Conservation (phyloP, 148 eudicot genomes). For the Nepenthes gracilis region DNA sequence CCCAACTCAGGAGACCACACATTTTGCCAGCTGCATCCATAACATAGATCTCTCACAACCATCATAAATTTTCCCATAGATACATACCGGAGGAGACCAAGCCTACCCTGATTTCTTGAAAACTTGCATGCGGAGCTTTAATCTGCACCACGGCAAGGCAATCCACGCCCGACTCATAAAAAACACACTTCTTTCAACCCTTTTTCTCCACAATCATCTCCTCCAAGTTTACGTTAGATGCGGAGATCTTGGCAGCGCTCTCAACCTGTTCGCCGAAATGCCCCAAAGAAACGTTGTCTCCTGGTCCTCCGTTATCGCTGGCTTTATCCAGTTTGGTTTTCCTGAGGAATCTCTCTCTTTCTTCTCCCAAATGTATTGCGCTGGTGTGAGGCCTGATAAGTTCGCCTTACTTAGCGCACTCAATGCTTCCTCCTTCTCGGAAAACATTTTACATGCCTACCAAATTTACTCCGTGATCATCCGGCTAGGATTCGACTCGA, state of each 20-base stretch:
- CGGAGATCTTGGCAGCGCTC: conserved; percentile 24
- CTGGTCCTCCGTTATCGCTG: conserved; percentile 50
- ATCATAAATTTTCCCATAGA: too few relatives aligned
- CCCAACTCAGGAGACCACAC: too few relatives aligned
- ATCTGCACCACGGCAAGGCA: conserved; percentile 28
- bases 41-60: too few relatives aligned
- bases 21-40: too few relatives aligned
- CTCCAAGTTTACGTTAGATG: conserved; percentile 33
- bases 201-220: conserved; percentile 40
- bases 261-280: conserved; percentile 63
- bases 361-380: conserved; percentile 32
- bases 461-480: conserved; percentile 35
- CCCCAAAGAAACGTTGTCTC: conserved; percentile 45
- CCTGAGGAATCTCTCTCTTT: conserved; percentile 22
- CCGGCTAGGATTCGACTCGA: conserved; percentile 36
- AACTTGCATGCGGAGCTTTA: conserved; percentile 19
- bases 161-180: conserved; percentile 46
- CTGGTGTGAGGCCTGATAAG: conserved; percentile 35
- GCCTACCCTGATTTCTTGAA: conserved; percentile 13
- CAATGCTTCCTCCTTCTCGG: conserved; percentile 34
- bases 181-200: conserved; percentile 14
- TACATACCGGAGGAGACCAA: too few relatives aligned
- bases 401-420: conserved; percentile 42
- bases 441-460: conserved; percentile 7
- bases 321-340: conserved; percentile 32